These are phyloP conservation scores for Candida insectalens DNA, from an alignment of 805 yeast species.

Conservation along the genomic window DNA sequence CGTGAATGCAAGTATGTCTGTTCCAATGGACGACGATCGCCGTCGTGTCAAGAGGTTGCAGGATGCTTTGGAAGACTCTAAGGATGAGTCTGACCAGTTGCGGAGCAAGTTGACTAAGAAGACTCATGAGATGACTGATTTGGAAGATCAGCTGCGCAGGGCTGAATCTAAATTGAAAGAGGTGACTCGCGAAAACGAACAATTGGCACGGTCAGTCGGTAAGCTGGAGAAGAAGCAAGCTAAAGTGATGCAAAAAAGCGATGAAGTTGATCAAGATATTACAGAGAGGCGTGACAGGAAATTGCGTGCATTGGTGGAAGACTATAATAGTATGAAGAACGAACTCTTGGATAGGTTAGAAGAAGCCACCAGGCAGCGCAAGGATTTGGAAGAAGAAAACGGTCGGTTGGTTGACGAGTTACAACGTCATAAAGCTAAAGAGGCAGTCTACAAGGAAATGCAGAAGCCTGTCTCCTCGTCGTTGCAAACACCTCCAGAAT, in stretches of 20 bases:
- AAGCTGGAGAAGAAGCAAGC: conserved; percentile 13
- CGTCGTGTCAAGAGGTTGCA: too few relatives aligned
- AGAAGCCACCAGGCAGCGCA: conserved; percentile 16
- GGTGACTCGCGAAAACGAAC: not conserved
- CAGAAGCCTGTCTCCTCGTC: conserved; percentile 4
- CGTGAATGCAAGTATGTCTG: too few relatives aligned
- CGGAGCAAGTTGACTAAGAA: too few relatives aligned
- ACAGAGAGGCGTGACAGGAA: not conserved
- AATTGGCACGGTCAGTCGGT: conserved; percentile 6
- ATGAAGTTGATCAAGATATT: conserved; percentile 1
- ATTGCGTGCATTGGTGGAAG: conserved; percentile 10
- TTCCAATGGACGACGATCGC: too few relatives aligned
- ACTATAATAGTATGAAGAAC: conserved; percentile 24
- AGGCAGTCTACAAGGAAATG: conserved; percentile 6
- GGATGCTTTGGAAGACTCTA: too few relatives aligned
- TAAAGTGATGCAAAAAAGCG: conserved; percentile 11
- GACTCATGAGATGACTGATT: too few relatives aligned
- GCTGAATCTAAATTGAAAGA: not conserved
- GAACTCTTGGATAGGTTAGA: conserved; percentile 21
- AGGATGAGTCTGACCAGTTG: too few relatives aligned
- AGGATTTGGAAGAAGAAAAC: conserved; percentile 19
- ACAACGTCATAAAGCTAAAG: conserved; percentile 10
- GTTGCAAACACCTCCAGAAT: conserved; percentile 10
- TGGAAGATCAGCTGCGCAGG: too few relatives aligned
- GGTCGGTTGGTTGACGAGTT: conserved; percentile 14